These are phyloP conservation scores for Cephalotrichum gorgonifer DNA, from an alignment of 2,329 filamentous ascomycete species.

Conservation along the genomic window DNA sequence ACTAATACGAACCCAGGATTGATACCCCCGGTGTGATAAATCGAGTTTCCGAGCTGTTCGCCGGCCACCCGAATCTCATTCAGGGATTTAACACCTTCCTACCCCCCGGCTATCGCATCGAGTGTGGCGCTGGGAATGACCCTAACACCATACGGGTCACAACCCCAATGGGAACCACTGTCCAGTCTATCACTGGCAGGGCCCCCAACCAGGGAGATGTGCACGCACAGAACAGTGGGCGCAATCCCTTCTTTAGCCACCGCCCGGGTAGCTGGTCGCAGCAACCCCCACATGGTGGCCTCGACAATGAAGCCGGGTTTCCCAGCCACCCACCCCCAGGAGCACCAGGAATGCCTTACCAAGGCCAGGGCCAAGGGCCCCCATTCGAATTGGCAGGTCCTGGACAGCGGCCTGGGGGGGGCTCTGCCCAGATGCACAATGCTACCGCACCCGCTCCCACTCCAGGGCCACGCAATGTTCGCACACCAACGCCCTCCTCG, in stretches of 20 bases:
- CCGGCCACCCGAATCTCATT: slow-evolving; percentile 88
- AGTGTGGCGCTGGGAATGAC: slow-evolving; percentile 88
- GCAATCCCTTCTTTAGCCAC: slow-evolving; percentile 32
- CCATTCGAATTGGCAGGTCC: slow-evolving; percentile 15
- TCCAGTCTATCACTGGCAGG: slow-evolving; percentile 66
- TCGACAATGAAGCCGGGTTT: neutral
- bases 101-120: slow-evolving; percentile 89
- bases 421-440: neutral
- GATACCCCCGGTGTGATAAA: slow-evolving; percentile 97
- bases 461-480: slow-evolving; percentile 39
- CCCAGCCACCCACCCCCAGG: slow-evolving; percentile 30
- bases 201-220: slow-evolving; percentile 33
- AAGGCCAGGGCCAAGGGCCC: slow-evolving; percentile 7
- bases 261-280: slow-evolving; percentile 41
- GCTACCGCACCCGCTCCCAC: neutral
- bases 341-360: slow-evolving; percentile 37
- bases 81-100: slow-evolving; percentile 98
- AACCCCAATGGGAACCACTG: slow-evolving; percentile 94
- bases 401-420: slow-evolving; percentile 13
- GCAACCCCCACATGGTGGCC: slow-evolving; percentile 44
- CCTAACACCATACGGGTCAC: slow-evolving; percentile 95
- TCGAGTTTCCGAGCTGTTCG: slow-evolving; percentile 88
- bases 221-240: slow-evolving; percentile 10
- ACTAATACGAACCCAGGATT: slow-evolving; percentile 45
- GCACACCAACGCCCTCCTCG: slow-evolving; percentile 48